Conservation (phyloP, 768 basidiomycete genomes). For the Amanita polypyramis region DNA sequence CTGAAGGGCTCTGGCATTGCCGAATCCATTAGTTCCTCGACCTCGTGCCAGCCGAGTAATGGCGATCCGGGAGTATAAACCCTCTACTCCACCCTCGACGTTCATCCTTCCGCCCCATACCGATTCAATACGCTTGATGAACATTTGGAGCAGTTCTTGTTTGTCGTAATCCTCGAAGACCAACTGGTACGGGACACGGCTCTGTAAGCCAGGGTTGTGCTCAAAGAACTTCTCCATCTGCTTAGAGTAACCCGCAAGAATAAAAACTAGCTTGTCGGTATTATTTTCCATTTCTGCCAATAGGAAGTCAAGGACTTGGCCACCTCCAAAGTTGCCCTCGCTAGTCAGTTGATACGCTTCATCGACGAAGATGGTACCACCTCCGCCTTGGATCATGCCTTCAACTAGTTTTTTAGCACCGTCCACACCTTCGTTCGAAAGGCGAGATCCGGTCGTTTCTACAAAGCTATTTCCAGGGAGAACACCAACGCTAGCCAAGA, state of each 20-base stretch:
- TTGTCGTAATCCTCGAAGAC: constrained; percentile 55
- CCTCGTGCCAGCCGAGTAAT: constrained; percentile 53
- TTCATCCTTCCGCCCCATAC: constrained; percentile 39
- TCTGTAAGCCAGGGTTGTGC: constrained; percentile 59
- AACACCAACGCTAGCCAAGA: constrained; percentile 43
- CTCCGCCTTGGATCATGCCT: constrained; percentile 36
- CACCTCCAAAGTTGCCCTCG: constrained; percentile 36
- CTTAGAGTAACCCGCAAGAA: constrained; percentile 60
- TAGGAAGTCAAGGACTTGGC: constrained; percentile 56
- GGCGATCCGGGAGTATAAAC: constrained; percentile 45
- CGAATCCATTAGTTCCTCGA: constrained; percentile 49
- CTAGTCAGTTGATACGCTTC: constrained; percentile 60
- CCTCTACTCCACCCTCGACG: constrained; percentile 42
- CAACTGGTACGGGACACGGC: constrained; percentile 55
- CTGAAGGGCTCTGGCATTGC: constrained; percentile 54
- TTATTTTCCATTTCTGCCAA: constrained; percentile 70
- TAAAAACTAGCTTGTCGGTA: constrained; percentile 53
- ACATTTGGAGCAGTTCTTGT: constrained; percentile 42
- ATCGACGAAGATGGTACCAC: constrained; percentile 60
- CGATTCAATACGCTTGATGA: constrained; percentile 36
- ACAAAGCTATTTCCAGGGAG: constrained; percentile 43
- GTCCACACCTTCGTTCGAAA: constrained; percentile 46
- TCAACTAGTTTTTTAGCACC: constrained; percentile 41
- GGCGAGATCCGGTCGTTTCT: constrained; percentile 53
- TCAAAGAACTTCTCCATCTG: constrained; percentile 75